Conservation (phyloP, 2,329 filamentous ascomycete species). For the Trichoderma guizhouense region DNA sequence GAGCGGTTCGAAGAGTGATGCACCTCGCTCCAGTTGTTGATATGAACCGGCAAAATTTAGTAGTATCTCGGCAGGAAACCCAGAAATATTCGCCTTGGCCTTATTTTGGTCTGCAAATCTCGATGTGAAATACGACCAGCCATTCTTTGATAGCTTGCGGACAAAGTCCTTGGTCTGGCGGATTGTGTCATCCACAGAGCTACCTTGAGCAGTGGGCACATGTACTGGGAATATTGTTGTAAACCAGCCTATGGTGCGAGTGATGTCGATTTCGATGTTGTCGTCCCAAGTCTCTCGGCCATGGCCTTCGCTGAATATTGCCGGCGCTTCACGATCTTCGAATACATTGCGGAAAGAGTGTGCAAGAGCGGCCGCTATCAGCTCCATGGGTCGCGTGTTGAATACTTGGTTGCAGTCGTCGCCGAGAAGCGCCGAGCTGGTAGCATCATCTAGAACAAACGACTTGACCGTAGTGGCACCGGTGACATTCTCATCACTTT, state of each 20-base stretch:
- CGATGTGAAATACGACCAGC: constrained; percentile 24
- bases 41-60: constrained; percentile 25
- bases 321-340: constrained; percentile 24
- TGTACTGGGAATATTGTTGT: constrained; percentile 31
- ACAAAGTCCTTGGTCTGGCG: constrained; percentile 24
- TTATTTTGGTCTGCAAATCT: constrained; percentile 23
- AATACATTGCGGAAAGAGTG: constrained; percentile 28
- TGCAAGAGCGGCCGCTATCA: constrained; percentile 24
- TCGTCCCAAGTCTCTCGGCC: constrained; percentile 32
- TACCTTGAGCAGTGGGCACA: background rate
- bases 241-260: constrained; percentile 37
- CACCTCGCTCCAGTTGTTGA: constrained; percentile 7
- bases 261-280: constrained; percentile 26
- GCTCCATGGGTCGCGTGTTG: constrained; percentile 17
- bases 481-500: background rate
- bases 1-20: background rate
- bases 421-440: constrained; percentile 5
- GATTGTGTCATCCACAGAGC: constrained; percentile 16
- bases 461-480: background rate
- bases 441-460: constrained; percentile 10
- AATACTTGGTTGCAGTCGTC: constrained; percentile 9
- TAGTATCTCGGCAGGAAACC: constrained; percentile 32
- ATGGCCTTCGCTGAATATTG: constrained; percentile 32
- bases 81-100: constrained; percentile 28
- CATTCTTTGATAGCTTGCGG: constrained; percentile 20